phyloP scores from a whole-genome alignment of 1,284 basidiomycete genomes.

The Blastosporella zonata region DNA sequence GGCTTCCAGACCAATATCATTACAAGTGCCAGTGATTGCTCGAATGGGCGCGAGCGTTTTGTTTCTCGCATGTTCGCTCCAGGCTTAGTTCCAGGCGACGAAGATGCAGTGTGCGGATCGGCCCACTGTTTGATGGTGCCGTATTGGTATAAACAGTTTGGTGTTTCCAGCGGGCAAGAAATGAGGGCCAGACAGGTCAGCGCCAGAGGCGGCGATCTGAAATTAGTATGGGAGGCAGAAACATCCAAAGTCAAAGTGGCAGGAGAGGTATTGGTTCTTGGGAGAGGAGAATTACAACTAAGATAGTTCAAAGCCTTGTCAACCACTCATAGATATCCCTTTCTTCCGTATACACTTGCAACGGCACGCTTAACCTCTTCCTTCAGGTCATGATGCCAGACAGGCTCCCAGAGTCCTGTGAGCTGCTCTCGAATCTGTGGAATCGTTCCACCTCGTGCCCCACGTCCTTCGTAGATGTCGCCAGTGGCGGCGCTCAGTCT shows the following conservation, averaged over 20 bases:
- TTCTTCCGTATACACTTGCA: conserved; percentile 3
- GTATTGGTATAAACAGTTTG: conserved; percentile 45
- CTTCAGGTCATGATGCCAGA: conserved; percentile 48
- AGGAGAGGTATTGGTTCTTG: conserved; percentile 36
- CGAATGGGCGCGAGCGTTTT: conserved; percentile 35
- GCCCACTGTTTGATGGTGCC: conserved; percentile 51
- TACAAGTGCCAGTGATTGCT: conserved; percentile 35
- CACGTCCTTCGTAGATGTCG: conserved; percentile 38
- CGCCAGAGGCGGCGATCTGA: conserved; percentile 45
- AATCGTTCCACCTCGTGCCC: conserved; percentile 24
- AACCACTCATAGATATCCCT: conserved; percentile 1
- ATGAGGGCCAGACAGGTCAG: conserved; percentile 50
- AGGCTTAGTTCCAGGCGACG: conserved; percentile 30
- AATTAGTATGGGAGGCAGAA: conserved; percentile 35
- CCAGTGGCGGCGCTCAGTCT: conserved; percentile 38
- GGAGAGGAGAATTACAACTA: conserved; percentile 32
- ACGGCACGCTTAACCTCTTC: conserved; percentile 32
- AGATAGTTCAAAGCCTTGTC: conserved; percentile 3
- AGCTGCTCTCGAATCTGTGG: conserved; percentile 32
- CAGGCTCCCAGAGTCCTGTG: conserved; percentile 39
- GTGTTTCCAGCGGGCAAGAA: conserved; percentile 28
- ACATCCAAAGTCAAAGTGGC: conserved; percentile 32
- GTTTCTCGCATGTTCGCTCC: conserved; percentile 56
- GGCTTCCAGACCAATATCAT: conserved; percentile 36
- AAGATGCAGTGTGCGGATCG: conserved; percentile 58